Conservation (phyloP, 345 rosid genomes). For the Syzygium grande region DNA sequence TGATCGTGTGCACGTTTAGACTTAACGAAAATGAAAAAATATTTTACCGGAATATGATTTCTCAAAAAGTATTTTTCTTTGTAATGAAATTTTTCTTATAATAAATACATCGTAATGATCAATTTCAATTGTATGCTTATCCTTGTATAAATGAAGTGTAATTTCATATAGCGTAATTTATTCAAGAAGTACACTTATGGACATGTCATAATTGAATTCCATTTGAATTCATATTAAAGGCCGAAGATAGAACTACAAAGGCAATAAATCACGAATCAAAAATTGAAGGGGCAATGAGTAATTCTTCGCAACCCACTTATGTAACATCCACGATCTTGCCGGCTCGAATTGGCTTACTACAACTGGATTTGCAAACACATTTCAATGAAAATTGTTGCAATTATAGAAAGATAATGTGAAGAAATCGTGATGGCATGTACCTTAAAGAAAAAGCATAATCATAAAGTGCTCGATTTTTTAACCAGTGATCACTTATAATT, state of each 20-base stretch:
- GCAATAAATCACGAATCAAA: too few relatives aligned
- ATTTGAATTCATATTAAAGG: neutral
- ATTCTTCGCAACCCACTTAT: neutral
- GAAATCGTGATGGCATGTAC: too few relatives aligned
- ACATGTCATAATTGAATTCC: neutral
- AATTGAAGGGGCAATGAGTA: neutral
- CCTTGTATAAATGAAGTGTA: neutral
- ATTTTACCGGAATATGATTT: neutral
- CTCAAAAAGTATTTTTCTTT: neutral
- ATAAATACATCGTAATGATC: neutral
- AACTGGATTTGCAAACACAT: neutral
- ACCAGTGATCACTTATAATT: too few relatives aligned
- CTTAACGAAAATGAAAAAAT: neutral
- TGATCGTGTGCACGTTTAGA: rapidly evolving
- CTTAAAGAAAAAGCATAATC: neutral
- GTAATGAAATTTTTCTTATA: rapidly evolving
- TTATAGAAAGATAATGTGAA: neutral
- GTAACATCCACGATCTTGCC: neutral
- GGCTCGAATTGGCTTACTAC: neutral
- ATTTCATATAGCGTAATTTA: neutral
- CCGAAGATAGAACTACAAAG: too few relatives aligned
- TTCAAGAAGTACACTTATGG: neutral
- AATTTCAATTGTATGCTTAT: neutral
- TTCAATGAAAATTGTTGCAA: neutral
- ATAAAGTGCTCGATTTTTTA: neutral